Base-by-base conservation (phyloP, 495 filamentous ascomycete species). In the Xylaria scruposa region DNA sequence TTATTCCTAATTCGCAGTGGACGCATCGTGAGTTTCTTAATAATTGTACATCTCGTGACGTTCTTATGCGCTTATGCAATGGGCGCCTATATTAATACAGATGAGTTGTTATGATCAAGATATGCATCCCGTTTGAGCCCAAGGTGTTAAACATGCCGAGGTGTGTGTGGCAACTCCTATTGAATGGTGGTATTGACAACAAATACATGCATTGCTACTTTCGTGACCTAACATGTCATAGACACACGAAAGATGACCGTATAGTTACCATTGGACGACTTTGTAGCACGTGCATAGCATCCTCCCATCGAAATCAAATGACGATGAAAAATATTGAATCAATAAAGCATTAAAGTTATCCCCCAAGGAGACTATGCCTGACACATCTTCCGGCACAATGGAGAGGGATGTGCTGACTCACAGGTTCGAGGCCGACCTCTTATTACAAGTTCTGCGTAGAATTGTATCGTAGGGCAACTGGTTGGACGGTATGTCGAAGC, bases 141-240 rank as follows among this genome's bases (percentile, higher is more conserved):
- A 38, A 38, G 19, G 65, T 67, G 36, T 24, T 29, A n/a, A 9
- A 6, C 19, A 56, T 21, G 65, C 31, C 36, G n/a, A 42, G n/a
- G n/a, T 21, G 49, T 40, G 31, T 40, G n/a, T 44, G 36, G 65
- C 63, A 67, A 40, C 63, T 67, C 4, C 47, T 51, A 38, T 53
- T 53, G 36, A 26, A 29, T 8, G 36, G 44, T 56, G 24, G 58
- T 38, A 38, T 60, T 60, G 58, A 54, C 65, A 56, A 29, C 64
- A 42, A 53, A 46, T 13, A 56, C n/a, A 29, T 56, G 65, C 65
- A 67, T 40, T 5, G n/a, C 36, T 15, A 8, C 9, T 67, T 38
- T n/a, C 26, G 63, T 67, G 46, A 38, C 63, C 62, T 12, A 49
- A 15, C 4, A 8, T n/a, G 26, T 10, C 31, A 49, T 31, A 5